phyloP scores from a whole-genome alignment of 2,329 filamentous ascomycete species.

The Fusarium redolens region DNA sequence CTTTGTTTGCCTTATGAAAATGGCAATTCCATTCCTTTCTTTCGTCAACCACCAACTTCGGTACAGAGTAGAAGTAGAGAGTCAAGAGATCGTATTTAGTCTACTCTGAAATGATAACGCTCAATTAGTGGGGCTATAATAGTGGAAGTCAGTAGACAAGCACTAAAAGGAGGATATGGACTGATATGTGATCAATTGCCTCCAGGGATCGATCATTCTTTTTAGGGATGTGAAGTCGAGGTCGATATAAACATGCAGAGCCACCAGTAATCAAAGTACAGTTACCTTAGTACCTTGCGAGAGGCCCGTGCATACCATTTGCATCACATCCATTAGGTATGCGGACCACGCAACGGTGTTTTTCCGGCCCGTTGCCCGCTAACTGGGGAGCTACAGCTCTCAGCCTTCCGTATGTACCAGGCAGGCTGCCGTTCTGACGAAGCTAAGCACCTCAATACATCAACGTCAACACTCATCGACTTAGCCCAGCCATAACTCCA shows the following conservation, averaged over 20 bases:
- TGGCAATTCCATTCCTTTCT: not conserved
- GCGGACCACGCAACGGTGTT: slow-evolving; percentile 44
- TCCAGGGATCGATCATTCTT: not conserved
- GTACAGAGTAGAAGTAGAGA: not conserved
- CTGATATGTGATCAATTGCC: not conserved
- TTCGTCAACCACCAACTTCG: not conserved
- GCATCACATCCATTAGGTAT: too few species aligned
- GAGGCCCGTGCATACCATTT: not conserved
- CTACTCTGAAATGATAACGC: not conserved
- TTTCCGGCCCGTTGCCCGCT: slow-evolving; percentile 41
- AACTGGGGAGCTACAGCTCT: slow-evolving; percentile 47
- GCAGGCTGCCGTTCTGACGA: slow-evolving; percentile 56
- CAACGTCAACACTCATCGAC: slow-evolving; percentile 40
- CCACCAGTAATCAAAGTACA: not conserved
- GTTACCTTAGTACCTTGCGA: not conserved
- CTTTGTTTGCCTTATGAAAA: not conserved
- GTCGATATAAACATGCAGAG: not conserved
- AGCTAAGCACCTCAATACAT: slow-evolving; percentile 48
- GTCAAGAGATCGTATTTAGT: not conserved
- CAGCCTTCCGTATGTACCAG: slow-evolving; percentile 44
- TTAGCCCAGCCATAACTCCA: slow-evolving; percentile 31
- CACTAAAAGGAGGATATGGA: not conserved
- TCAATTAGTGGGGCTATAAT: not conserved
- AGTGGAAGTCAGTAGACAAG: not conserved
- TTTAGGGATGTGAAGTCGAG: not conserved